phyloP scores from a whole-genome alignment of 2,329 filamentous ascomycete species.

The Balansia obtecta region DNA sequence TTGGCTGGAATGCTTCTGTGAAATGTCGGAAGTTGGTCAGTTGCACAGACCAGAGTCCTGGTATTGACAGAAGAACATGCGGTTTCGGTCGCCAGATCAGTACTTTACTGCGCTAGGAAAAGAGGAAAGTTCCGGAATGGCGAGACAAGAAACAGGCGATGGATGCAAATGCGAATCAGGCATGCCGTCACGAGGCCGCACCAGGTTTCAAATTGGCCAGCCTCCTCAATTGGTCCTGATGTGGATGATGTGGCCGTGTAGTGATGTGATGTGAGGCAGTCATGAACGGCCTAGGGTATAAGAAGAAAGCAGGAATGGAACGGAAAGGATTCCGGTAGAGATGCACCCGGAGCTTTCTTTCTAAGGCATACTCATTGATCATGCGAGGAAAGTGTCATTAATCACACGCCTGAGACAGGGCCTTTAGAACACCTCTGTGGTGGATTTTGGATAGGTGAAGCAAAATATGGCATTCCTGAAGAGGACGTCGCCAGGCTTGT shows the following conservation, averaged over 20 bases:
- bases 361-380: conserved; percentile 27
- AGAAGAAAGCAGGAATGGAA: conserved; percentile 33
- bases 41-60: neutral
- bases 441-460: conserved; percentile 34
- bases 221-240: conserved; percentile 19
- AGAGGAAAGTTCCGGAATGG: too few species aligned
- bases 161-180: conserved; percentile 22
- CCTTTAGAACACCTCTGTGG: conserved; percentile 37
- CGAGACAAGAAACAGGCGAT: too few species aligned
- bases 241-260: conserved; percentile 21
- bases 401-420: conserved; percentile 32
- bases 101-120: too few species aligned
- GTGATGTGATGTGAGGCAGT: conserved; percentile 29
- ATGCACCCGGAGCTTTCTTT: conserved; percentile 20
- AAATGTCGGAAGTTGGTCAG: neutral
- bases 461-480: conserved; percentile 17
- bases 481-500: conserved; percentile 30
- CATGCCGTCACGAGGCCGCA: conserved; percentile 14
- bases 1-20: neutral
- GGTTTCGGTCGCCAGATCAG: too few species aligned
- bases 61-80: neutral
- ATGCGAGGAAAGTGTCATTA: conserved; percentile 32
- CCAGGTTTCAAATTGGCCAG: conserved; percentile 25
- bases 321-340: conserved; percentile 37
- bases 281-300: conserved; percentile 21